Evolutionary conservation across 2,329 filamentous ascomycete species (phyloP).

Genomic region (Alternaria brassicicola): DNA sequence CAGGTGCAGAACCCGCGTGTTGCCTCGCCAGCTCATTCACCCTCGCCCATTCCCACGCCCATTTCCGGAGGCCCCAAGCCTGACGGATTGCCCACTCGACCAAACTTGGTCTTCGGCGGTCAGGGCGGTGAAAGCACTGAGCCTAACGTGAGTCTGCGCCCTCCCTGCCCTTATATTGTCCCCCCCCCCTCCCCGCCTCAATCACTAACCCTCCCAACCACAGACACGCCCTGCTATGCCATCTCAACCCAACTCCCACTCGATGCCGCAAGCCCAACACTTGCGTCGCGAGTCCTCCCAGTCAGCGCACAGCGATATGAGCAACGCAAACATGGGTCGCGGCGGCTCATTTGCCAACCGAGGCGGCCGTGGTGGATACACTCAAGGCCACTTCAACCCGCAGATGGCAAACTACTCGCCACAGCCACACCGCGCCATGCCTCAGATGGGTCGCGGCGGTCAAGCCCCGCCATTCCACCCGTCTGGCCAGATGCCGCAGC

Average conservation of each 20-base stretch:
- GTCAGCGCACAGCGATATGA: constrained; percentile 76
- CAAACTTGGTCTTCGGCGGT: constrained; percentile 79
- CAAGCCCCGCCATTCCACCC: constrained; percentile 60
- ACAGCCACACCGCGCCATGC: constrained; percentile 58
- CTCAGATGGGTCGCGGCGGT: constrained; percentile 58
- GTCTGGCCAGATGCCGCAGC: constrained; percentile 60
- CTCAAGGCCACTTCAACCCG: constrained; percentile 57
- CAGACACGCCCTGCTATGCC: constrained; percentile 73
- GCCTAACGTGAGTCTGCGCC: constrained; percentile 67
- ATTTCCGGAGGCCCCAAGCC: constrained; percentile 84
- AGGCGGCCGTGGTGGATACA: constrained; percentile 56
- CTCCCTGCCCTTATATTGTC: not conserved
- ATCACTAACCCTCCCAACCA: constrained; percentile 24
- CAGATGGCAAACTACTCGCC: constrained; percentile 55
- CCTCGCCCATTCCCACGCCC: constrained; percentile 90
- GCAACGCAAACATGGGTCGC: constrained; percentile 60
- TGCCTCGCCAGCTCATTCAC: constrained; percentile 84
- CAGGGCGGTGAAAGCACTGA: constrained; percentile 73
- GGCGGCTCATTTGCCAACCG: constrained; percentile 49
- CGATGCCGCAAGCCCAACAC: constrained; percentile 71
- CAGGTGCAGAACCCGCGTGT: constrained; percentile 70
- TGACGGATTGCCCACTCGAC: constrained; percentile 72
- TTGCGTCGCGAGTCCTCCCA: constrained; percentile 86
- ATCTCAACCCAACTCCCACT: constrained; percentile 47
- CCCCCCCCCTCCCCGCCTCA: not conserved